Conservation (phyloP, 2,329 filamentous ascomycete species). For the Dactylonectria macrodidyma region DNA sequence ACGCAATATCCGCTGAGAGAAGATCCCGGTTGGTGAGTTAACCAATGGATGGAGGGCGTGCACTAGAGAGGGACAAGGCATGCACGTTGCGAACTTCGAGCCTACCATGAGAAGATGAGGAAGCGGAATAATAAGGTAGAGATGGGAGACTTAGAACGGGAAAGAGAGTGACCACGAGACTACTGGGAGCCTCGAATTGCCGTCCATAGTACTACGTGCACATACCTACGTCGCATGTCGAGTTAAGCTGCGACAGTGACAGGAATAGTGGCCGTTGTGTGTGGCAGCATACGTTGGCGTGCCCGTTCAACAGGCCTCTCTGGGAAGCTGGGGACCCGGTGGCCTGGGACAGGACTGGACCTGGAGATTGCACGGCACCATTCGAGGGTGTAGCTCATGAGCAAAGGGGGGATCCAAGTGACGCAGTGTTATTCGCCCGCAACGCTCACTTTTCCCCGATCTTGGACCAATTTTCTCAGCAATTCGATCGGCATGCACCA, state of each 20-base stretch:
- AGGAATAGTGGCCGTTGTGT: background rate
- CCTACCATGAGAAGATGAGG: background rate
- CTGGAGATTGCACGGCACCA: background rate
- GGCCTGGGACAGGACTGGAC: background rate
- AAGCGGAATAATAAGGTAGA: background rate
- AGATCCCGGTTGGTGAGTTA: constrained; percentile 14
- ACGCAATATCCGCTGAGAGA: constrained; percentile 18
- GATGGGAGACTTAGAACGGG: background rate
- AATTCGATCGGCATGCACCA: constrained; percentile 3
- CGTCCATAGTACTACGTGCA: no score
- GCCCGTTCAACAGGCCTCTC: background rate
- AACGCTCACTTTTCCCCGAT: background rate
- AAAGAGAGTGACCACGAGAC: background rate
- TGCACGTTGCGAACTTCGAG: background rate
- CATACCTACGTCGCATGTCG: background rate
- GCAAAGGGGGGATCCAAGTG: no score
- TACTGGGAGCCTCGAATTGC: background rate
- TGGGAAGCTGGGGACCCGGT: constrained; percentile 10
- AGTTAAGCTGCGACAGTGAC: background rate
- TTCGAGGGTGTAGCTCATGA: background rate
- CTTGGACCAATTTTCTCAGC: background rate
- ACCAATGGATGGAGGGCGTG: background rate
- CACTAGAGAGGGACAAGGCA: background rate
- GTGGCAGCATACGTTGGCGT: background rate
- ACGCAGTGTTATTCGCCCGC: background rate